Base-by-base conservation (phyloP, 495 filamentous ascomycete species). In the Hypoxylon intermedium region DNA sequence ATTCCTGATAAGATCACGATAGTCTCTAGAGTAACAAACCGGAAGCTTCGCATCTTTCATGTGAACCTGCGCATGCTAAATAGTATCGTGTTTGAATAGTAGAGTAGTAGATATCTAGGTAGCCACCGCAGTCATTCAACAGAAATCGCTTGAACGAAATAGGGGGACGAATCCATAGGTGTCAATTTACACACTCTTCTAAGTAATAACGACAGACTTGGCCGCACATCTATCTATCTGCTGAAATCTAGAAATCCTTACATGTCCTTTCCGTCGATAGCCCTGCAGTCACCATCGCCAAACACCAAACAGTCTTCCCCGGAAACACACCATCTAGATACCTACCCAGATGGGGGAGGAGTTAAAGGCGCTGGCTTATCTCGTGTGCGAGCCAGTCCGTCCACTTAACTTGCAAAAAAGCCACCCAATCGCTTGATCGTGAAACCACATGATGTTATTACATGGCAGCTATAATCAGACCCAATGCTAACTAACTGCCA, bases 391-490 rank as follows among this genome's bases (percentile, higher is more conserved):
- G 53, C 43, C 46, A 21, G 53, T 33, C 19, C 42, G 38, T 33
- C 54, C 54, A 54, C 41, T 50, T 41, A 24, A 37, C 49, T 49
- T 47, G 19, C n/a, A 53, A 33, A 58, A 11, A 38, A 41, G 16
- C 54, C 21, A 53, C 40, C 28, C 21, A 42, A 55, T 65, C 44
- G 31, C 38, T 59, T 65, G 53, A 65, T 50, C 49, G 50, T 59
- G 43, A 50, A 51, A 34, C 50, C 55, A 59, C 33, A 55, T 51
- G 31, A 47, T 55, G 33, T 45, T 37, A 50, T 51, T 54, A 45
- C 55, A 37, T 60, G 31, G 47, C 12, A 21, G 42, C 48, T 53
- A 46, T 41, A 57, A n/a, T 42, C 20, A 18, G 42, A 53, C 40
- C n/a, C 38, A 44, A 38, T 16, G 15, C 19, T 33, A n/a, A n/a